Conservation (phyloP, 1,284 basidiomycete genomes). For the Pyrrhoderma lamaoense region DNA sequence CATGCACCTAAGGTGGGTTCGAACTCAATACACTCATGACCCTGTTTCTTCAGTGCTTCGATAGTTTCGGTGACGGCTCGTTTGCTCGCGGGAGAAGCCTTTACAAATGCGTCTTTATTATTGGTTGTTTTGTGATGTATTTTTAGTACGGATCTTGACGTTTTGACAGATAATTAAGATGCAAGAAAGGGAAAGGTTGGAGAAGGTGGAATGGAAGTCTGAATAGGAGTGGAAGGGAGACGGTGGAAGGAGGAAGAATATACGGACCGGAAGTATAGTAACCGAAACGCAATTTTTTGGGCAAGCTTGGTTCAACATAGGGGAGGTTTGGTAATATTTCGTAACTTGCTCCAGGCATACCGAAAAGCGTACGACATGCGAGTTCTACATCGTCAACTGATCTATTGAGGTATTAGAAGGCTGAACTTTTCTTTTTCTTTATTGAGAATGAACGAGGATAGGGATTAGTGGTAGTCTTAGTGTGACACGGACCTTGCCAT, state of each 20-base stretch:
- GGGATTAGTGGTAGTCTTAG: background rate
- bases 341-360: conserved; percentile 35
- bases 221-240: no score
- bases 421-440: background rate
- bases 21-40: conserved; percentile 76
- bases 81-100: conserved; percentile 72
- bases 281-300: conserved; percentile 59
- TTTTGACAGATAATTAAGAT: no score
- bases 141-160: no score
- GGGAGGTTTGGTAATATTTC: conserved; percentile 46
- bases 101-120: conserved; percentile 49
- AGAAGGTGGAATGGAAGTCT: no score
- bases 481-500: conserved; percentile 53
- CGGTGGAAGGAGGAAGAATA: no score
- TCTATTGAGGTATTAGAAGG: conserved; percentile 25
- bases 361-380: conserved; percentile 48
- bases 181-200: no score
- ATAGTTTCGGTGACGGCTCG: conserved; percentile 77
- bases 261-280: conserved; percentile 55
- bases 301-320: conserved; percentile 48
- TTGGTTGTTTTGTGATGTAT: no score
- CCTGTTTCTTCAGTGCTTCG: conserved; percentile 54
- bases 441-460: no score
- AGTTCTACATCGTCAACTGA: conserved; percentile 64
- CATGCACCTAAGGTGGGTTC: conserved; percentile 39